phyloP scores from a whole-genome alignment of 108 stramenopile genomes.

The Discostella pseudostelligera region DNA sequence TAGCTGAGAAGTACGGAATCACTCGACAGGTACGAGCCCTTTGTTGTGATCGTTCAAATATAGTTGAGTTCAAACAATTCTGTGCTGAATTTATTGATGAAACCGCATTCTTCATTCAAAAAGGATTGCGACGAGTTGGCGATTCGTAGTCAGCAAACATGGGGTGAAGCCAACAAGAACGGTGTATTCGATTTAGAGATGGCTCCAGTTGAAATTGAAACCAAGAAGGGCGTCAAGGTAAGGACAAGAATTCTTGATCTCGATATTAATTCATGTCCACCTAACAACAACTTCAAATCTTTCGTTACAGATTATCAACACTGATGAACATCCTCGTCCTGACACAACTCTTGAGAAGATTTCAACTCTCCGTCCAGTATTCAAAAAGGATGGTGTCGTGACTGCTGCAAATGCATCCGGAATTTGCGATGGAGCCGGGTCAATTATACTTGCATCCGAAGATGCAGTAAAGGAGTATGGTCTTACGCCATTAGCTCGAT shows the following conservation, averaged over 20 bases:
- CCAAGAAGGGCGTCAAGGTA: slow-evolving; percentile 74
- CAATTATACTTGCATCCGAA: slow-evolving; percentile 90
- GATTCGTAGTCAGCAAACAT: slow-evolving; percentile 82
- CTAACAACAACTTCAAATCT: neutral
- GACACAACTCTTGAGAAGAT: slow-evolving; percentile 87
- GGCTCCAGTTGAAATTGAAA: slow-evolving; percentile 88
- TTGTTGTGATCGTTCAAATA: too few species aligned
- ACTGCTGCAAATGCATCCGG: slow-evolving; percentile 96
- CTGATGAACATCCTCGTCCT: slow-evolving; percentile 97
- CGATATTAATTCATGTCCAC: slow-evolving; percentile 1
- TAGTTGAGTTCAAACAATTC: too few species aligned
- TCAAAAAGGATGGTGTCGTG: slow-evolving; percentile 95
- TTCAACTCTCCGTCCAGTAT: slow-evolving; percentile 84
- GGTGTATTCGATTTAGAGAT: slow-evolving; percentile 93
- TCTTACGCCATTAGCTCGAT: slow-evolving; percentile 85
- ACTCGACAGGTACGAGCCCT: slow-evolving; percentile 64
- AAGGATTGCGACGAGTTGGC: slow-evolving; percentile 91
- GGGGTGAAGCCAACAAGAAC: slow-evolving; percentile 68
- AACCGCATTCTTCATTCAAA: too few species aligned
- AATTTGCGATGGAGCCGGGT: slow-evolving; percentile 97
- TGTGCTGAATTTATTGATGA: too few species aligned
- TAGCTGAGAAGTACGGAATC: slow-evolving; percentile 90
- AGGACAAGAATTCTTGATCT: neutral
- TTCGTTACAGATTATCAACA: slow-evolving; percentile 55
- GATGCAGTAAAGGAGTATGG: slow-evolving; percentile 80